Base-by-base conservation (phyloP, 257 asterid species). In the Mitragyna speciosa region DNA sequence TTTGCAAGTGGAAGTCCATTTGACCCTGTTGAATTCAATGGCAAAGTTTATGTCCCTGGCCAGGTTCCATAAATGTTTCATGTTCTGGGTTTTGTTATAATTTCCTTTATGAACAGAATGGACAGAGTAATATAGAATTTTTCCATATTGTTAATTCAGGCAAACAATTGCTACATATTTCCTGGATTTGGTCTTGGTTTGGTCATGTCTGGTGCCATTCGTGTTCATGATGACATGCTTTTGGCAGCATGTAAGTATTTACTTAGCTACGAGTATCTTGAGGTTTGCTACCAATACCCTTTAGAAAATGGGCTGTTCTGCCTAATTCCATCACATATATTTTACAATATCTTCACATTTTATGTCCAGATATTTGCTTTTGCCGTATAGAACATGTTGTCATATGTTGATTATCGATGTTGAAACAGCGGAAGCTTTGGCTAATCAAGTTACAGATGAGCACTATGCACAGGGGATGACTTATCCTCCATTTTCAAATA, bases 1-100 rank as follows among this genome's bases (percentile, higher is more conserved):
- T 96, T 91, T 52, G 81, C 99, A 33, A 96, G 97, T 78, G 98
- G 99, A 82, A 96, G 99, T 82, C 99, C 98, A 2, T 92, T 94
- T 48, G 95, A 92, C 74, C 87, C 97, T 6, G 90, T 96, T 22
- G 96, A 94, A 72, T 91, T 73, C 75, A 66, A 91, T 1, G 97
- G 97, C 77, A 88, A 91, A 83, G 75, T 71, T 79, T 82, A 67
- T 58, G 81, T 91, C 51, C 94, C 98, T 78, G 94, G 97, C 80
- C 99, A 95, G 97, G 99, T 95, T 68, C 76, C 39, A 72, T 48
- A 61, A 59, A 77, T 51, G 65, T 76, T 58, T 31, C 39, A 66
- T 43, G 39, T 58, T 20, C 56, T 26, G 17, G 47, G 33, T 79
- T n/a, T 49, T 70, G n/a, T 73, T 31, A 15, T 39, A 54, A 15